Conservation (phyloP, 2,329 filamentous ascomycete species). For the Grosmannia huntii region DNA sequence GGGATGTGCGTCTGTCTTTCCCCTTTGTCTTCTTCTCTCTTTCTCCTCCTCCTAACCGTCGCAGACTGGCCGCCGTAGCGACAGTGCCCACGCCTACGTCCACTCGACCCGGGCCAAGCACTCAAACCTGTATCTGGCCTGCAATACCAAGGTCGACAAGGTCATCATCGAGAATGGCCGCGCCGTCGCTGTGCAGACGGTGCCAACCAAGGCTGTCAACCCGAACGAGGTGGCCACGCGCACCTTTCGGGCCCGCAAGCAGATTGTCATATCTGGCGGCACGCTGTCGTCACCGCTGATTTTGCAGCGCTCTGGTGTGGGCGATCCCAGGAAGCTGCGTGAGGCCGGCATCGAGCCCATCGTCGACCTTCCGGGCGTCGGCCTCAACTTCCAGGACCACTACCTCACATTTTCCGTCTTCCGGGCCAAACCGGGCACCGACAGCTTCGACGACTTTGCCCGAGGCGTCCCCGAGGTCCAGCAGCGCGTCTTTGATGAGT, state of each 20-base stretch:
- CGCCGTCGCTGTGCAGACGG: conserved; percentile 58
- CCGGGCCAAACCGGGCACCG: conserved; percentile 60
- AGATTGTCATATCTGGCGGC: conserved; percentile 60
- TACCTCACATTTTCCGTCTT: conserved; percentile 60
- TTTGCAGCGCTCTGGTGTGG: conserved; percentile 62
- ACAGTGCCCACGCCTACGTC: conserved; percentile 66
- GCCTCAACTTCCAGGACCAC: conserved; percentile 66
- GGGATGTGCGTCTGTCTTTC: conserved; percentile 29
- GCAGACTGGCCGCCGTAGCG: conserved; percentile 57
- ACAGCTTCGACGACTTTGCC: conserved; percentile 71
- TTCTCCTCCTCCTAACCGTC: neutral
- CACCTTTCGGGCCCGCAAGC: conserved; percentile 56
- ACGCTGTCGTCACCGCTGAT: conserved; percentile 63
- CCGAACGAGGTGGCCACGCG: conserved; percentile 36
- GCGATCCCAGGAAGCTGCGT: conserved; percentile 58
- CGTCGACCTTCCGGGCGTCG: conserved; percentile 60
- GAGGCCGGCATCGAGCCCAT: conserved; percentile 55
- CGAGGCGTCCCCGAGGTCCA: conserved; percentile 62
- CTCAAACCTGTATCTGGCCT: conserved; percentile 57
- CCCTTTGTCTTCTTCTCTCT: neutral
- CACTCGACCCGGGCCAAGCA: conserved; percentile 61
- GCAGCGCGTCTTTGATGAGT: conserved; percentile 62
- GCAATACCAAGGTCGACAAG: conserved; percentile 69
- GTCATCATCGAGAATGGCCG: conserved; percentile 59
- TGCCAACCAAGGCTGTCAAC: conserved; percentile 44